These are phyloP conservation scores for Fusarium liriodendri DNA, from an alignment of 2,329 filamentous ascomycete genomes.

Conservation along the genomic window DNA sequence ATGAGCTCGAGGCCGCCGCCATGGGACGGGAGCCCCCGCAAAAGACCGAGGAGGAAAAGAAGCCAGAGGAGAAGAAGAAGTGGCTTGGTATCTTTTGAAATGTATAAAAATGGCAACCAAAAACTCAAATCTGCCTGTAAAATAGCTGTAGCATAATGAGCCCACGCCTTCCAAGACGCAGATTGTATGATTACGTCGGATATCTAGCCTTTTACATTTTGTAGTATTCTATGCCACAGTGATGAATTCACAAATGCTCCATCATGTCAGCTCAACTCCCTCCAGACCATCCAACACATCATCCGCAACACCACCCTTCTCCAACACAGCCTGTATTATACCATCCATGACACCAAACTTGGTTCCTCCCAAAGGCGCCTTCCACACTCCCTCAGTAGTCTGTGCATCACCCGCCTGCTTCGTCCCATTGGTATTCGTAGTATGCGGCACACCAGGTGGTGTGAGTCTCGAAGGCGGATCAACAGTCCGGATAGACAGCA, in stretches of 20 bases:
- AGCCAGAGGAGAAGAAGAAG: slow-evolving; percentile 69
- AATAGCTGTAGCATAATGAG: slow-evolving; percentile 33
- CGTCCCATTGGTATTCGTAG: slow-evolving; percentile 61
- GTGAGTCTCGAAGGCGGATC: slow-evolving; percentile 81
- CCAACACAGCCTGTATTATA: slow-evolving; percentile 81
- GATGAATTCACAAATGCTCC: neutral
- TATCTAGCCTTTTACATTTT: slow-evolving; percentile 17
- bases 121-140: slow-evolving; percentile 24
- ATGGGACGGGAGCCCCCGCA: slow-evolving; percentile 50
- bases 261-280: slow-evolving; percentile 73
- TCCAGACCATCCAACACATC: slow-evolving; percentile 88
- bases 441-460: slow-evolving; percentile 75
- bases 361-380: slow-evolving; percentile 83
- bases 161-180: slow-evolving; percentile 17
- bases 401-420: slow-evolving; percentile 60
- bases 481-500: slow-evolving; percentile 78
- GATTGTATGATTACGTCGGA: slow-evolving; percentile 35
- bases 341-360: slow-evolving; percentile 77
- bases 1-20: slow-evolving; percentile 50
- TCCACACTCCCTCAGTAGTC: slow-evolving; percentile 82
- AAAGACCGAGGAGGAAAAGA: slow-evolving; percentile 42
- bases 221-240: slow-evolving; percentile 6
- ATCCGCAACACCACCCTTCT: slow-evolving; percentile 82
- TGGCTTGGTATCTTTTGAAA: slow-evolving; percentile 84
- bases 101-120: slow-evolving; percentile 16